These are phyloP conservation scores for Decorospora gaudefroyi DNA, from an alignment of 2,329 filamentous ascomycete genomes.

Conservation along the genomic window DNA sequence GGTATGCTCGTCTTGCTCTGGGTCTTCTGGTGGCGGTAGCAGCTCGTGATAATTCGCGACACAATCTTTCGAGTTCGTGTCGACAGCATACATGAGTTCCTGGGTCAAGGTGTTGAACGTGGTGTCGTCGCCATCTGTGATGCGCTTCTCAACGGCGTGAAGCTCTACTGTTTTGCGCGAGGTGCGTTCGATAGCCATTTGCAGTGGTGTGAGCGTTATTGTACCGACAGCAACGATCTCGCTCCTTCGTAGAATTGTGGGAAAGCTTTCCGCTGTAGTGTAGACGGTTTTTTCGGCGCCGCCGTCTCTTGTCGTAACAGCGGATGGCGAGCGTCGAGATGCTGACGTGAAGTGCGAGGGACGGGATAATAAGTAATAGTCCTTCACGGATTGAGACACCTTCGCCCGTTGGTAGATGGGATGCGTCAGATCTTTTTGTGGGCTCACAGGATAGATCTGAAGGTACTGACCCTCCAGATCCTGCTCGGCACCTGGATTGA, in stretches of 20 bases:
- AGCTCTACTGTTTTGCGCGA: slow-evolving; percentile 90
- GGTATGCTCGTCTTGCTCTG: slow-evolving; percentile 45
- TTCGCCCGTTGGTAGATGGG: slow-evolving; percentile 87
- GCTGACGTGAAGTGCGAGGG: slow-evolving; percentile 80
- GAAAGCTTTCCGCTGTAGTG: slow-evolving; percentile 82
- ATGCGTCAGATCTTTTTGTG: slow-evolving; percentile 80
- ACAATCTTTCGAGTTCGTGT: slow-evolving; percentile 73
- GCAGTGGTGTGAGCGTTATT: slow-evolving; percentile 70
- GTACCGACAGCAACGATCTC: slow-evolving; percentile 75
- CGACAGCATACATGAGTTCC: slow-evolving; percentile 76
- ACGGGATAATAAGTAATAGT: slow-evolving; percentile 78
- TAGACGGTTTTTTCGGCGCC: slow-evolving; percentile 84
- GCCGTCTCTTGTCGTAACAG: slow-evolving; percentile 70
- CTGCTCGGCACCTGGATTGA: slow-evolving; percentile 70
- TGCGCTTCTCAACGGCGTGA: slow-evolving; percentile 71
- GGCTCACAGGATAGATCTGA: slow-evolving; percentile 77
- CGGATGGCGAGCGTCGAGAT: slow-evolving; percentile 69
- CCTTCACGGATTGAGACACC: slow-evolving; percentile 79
- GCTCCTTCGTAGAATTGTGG: slow-evolving; percentile 84
- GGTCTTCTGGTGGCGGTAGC: slow-evolving; percentile 58
- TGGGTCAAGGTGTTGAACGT: slow-evolving; percentile 72
- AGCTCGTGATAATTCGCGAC: slow-evolving; percentile 78
- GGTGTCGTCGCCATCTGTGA: slow-evolving; percentile 72
- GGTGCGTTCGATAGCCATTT: slow-evolving; percentile 89
- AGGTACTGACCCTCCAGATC: slow-evolving; percentile 91